A percentile compares a stretch with the other conserved stretches of the same genome.
Evolutionary conservation across 306 rosid species (phyloP).

Genomic region (Abrus pulchellus): DNA sequence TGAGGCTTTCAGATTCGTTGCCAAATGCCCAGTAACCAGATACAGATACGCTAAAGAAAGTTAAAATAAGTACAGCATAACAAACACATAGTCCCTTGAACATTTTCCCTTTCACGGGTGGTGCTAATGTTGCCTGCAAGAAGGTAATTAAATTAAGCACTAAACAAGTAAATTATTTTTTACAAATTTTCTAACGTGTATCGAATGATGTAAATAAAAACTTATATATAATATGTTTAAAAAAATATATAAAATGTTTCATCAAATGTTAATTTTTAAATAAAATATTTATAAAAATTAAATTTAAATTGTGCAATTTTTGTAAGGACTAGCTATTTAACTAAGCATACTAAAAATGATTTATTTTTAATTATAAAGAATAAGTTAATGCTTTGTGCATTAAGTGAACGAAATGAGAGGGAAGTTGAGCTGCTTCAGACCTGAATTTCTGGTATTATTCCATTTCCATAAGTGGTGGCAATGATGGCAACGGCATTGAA

Average conservation of each 20-base stretch:
- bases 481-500: constrained; percentile 82
- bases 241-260: too few species aligned
- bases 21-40: constrained; percentile 96
- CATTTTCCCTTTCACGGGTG: constrained; percentile 91
- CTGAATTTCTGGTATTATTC: constrained; percentile 93
- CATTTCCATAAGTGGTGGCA: constrained; percentile 83
- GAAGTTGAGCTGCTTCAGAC: constrained; percentile 39
- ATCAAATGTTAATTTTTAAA: too few species aligned
- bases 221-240: too few species aligned
- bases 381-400: constrained; percentile 3
- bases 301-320: too few species aligned
- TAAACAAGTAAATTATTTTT: neutral
- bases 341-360: neutral
- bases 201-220: too few species aligned
- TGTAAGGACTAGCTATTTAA: too few species aligned
- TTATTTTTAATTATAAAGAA: neutral
- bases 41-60: constrained; percentile 74
- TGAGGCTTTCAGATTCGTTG: constrained; percentile 60
- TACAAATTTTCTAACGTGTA: too few species aligned
- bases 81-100: constrained; percentile 76
- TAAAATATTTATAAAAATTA: too few species aligned
- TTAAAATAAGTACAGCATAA: constrained; percentile 55
- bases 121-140: constrained; percentile 80
- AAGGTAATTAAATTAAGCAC: constrained; percentile 2
- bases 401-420: neutral